A percentile compares a stretch with the other conserved stretches of the same genome.
Conservation (phyloP, 805 yeast species). For the Candida adriatica region DNA sequence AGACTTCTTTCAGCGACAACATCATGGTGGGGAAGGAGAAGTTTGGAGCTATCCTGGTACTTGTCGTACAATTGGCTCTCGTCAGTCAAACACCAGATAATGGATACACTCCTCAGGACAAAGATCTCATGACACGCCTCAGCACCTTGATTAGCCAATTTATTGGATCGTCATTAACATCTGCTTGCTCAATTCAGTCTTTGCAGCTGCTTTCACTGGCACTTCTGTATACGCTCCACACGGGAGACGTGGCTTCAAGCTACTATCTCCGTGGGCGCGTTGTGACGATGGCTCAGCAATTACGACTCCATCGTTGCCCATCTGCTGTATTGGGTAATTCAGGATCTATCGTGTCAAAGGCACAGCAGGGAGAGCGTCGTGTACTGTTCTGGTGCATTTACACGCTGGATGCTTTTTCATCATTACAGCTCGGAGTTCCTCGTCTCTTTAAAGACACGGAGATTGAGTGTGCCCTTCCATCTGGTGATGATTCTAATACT, state of each 20-base stretch:
- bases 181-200: conserved; percentile 57
- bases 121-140: conserved; percentile 38
- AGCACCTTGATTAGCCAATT: conserved; percentile 58
- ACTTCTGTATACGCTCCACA: conserved; percentile 60
- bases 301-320: conserved; percentile 81
- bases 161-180: conserved; percentile 52
- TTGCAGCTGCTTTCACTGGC: conserved; percentile 66
- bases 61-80: conserved; percentile 43
- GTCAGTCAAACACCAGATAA: conserved; percentile 18
- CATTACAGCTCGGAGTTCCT: conserved; percentile 78
- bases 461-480: conserved; percentile 81
- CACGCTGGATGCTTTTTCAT: conserved; percentile 66
- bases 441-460: conserved; percentile 72
- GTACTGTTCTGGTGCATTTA: conserved; percentile 81
- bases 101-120: conserved; percentile 8
- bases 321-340: conserved; percentile 66
- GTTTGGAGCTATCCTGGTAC: conserved; percentile 43
- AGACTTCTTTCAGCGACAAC: conserved; percentile 34
- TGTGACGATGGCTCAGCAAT: conserved; percentile 77
- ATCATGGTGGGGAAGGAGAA: conserved; percentile 40
- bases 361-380: conserved; percentile 79
- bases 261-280: conserved; percentile 72
- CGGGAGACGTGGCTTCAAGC: conserved; percentile 67
- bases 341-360: conserved; percentile 57
- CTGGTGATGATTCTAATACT: conserved; percentile 36